phyloP scores from a whole-genome alignment of 352 stramenopile genomes.

The Globisporangium paddicum region DNA sequence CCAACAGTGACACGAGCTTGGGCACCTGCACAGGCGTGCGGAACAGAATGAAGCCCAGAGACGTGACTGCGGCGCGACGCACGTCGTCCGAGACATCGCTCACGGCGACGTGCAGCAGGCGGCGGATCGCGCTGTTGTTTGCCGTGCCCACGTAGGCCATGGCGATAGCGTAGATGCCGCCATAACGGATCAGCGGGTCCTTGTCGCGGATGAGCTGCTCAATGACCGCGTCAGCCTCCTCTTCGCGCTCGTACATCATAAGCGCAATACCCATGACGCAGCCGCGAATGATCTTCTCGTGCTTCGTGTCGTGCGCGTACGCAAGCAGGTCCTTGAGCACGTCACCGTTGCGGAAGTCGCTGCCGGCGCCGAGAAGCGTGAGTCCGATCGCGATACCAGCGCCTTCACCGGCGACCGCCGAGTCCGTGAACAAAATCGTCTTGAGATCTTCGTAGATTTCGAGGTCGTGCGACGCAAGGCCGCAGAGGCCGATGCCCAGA shows the following conservation, averaged over 20 bases:
- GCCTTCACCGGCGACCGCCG: constrained; percentile 96
- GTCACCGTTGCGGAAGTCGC: constrained; percentile 75
- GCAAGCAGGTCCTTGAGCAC: constrained; percentile 94
- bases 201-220: constrained; percentile 97
- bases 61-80: constrained; percentile 95
- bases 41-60: constrained; percentile 98
- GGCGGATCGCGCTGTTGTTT: constrained; percentile 96
- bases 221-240: constrained; percentile 95
- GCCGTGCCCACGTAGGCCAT: constrained; percentile 97
- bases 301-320: constrained; percentile 97
- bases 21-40: constrained; percentile 94
- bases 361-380: constrained; percentile 92
- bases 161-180: constrained; percentile 96
- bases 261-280: constrained; percentile 98
- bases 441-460: constrained; percentile 97
- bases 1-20: constrained; percentile 92
- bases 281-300: constrained; percentile 99
- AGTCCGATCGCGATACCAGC: constrained; percentile 98
- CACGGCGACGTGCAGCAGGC: constrained; percentile 97
- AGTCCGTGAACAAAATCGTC: constrained; percentile 97
- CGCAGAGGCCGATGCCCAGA: constrained; percentile 95
- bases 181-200: constrained; percentile 97
- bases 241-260: constrained; percentile 97
- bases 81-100: constrained; percentile 99
- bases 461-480: constrained; percentile 92